Evolutionary conservation across 805 yeast species (phyloP).

Genomic region (Ogataea corticis): DNA sequence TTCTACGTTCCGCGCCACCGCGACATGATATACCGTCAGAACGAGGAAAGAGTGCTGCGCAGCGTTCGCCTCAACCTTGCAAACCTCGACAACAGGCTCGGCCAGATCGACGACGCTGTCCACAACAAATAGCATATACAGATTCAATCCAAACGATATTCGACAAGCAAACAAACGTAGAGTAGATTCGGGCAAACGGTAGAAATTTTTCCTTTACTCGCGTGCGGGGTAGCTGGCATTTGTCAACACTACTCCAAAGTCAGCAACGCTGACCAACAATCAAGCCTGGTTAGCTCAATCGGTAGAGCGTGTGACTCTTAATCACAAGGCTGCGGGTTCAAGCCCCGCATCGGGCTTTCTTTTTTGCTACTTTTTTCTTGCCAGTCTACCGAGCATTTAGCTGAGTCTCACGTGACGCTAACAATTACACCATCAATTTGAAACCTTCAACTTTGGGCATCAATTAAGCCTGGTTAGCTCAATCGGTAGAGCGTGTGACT

Average conservation of each 20-base stretch:
- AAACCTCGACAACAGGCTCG: conserved; percentile 16
- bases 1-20: conserved; percentile 5
- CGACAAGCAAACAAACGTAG: too few relatives aligned
- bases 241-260: too few relatives aligned
- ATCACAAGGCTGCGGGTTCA: conserved; percentile 8
- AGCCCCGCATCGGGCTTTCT: conserved; percentile 7
- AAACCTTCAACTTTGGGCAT: background rate
- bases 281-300: conserved; percentile 12
- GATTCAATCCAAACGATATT: background rate
- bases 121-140: background rate
- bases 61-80: conserved; percentile 14
- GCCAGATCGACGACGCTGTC: conserved; percentile 12
- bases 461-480: conserved; percentile 14
- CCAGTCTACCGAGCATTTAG: too few relatives aligned
- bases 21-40: conserved; percentile 17
- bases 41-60: conserved; percentile 18
- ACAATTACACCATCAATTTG: too few relatives aligned
- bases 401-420: too few relatives aligned
- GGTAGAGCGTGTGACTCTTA: conserved; percentile 18
- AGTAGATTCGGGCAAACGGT: too few relatives aligned
- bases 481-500: conserved; percentile 17
- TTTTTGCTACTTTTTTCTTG: background rate
- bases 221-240: too few relatives aligned
- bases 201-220: too few relatives aligned
- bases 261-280: background rate